A percentile compares a stretch with the other conserved stretches of the same genome.
These are phyloP conservation scores for Sarocladium oryzae DNA, from an alignment of 2,329 filamentous ascomycete genomes.

Conservation along the genomic window DNA sequence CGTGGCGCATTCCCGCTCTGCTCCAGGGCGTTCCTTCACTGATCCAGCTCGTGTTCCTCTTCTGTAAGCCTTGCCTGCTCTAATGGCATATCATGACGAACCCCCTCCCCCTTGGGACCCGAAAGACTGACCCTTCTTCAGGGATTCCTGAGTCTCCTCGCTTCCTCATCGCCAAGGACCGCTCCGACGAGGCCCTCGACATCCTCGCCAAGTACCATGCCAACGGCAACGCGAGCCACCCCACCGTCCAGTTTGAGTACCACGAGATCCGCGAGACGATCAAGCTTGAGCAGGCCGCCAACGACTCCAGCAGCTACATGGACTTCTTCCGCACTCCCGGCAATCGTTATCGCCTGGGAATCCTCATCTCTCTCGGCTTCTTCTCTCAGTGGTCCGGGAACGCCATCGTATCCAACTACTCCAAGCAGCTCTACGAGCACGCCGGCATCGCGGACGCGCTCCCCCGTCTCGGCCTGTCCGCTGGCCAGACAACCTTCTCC, in stretches of 20 bases:
- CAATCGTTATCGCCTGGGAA: constrained; percentile 55
- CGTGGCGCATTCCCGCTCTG: constrained; percentile 59
- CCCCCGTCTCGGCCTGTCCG: constrained; percentile 41
- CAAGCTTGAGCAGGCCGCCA: constrained; percentile 44
- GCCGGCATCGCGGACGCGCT: constrained; percentile 48
- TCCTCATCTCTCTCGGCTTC: constrained; percentile 55
- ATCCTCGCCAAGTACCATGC: constrained; percentile 56
- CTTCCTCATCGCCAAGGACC: constrained; percentile 56
- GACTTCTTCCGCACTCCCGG: constrained; percentile 55
- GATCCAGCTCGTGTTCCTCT: constrained; percentile 58
- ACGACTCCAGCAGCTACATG: constrained; percentile 43
- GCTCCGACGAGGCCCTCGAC: constrained; percentile 34
- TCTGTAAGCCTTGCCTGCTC: constrained; percentile 26
- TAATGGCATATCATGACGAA: neutral
- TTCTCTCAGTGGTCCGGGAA: constrained; percentile 62
- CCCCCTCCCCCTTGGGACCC: neutral
- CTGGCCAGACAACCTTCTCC: constrained; percentile 48
- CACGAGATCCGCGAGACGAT: constrained; percentile 58
- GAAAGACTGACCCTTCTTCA: neutral
- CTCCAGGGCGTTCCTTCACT: constrained; percentile 56
- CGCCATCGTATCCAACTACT: constrained; percentile 58
- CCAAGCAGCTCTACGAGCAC: constrained; percentile 49
- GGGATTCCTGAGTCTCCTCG: constrained; percentile 58
- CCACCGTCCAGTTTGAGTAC: constrained; percentile 56
- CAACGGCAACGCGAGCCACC: constrained; percentile 48